Conservation (phyloP, 2,329 filamentous ascomycete species). For the Beauveria sp. region DNA sequence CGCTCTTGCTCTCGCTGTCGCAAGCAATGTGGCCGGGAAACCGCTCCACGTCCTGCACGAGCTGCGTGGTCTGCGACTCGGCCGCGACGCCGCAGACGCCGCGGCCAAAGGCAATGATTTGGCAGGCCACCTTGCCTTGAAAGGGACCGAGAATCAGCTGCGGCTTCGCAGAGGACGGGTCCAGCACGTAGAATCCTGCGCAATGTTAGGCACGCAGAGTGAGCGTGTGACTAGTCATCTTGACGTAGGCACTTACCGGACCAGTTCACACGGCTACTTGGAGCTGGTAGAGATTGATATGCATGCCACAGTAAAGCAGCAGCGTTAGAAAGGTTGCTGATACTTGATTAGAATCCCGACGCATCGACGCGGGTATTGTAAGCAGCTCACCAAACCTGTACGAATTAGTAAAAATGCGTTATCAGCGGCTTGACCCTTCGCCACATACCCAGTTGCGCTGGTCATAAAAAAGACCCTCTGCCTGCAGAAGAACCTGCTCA, state of each 20-base stretch:
- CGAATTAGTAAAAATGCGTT: not conserved
- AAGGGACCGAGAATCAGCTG: conserved; percentile 73
- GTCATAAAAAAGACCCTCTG: conserved; percentile 59
- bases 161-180: conserved; percentile 34
- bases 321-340: conserved; percentile 68
- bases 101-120: conserved; percentile 63
- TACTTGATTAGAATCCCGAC: not conserved
- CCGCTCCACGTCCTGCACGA: conserved; percentile 61
- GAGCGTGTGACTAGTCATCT: not conserved
- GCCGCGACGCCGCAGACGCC: conserved; percentile 73
- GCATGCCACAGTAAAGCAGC: conserved; percentile 74
- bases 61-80: conserved; percentile 49
- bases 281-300: conserved; percentile 61
- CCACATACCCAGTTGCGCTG: conserved; percentile 70
- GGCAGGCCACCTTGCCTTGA: conserved; percentile 73
- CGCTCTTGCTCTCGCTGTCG: conserved; percentile 66
- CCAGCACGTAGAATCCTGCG: conserved; percentile 65
- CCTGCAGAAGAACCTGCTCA: conserved; percentile 63
- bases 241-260: conserved; percentile 41
- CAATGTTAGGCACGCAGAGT: not conserved
- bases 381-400: conserved; percentile 17
- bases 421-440: not conserved
- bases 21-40: conserved; percentile 81
- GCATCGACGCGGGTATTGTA: not conserved
- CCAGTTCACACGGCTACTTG: conserved; percentile 68